A percentile compares a stretch with the other conserved stretches of the same genome.
Conservation (phyloP, 2,329 filamentous ascomycete species). For the Blastomyces gilchristii region DNA sequence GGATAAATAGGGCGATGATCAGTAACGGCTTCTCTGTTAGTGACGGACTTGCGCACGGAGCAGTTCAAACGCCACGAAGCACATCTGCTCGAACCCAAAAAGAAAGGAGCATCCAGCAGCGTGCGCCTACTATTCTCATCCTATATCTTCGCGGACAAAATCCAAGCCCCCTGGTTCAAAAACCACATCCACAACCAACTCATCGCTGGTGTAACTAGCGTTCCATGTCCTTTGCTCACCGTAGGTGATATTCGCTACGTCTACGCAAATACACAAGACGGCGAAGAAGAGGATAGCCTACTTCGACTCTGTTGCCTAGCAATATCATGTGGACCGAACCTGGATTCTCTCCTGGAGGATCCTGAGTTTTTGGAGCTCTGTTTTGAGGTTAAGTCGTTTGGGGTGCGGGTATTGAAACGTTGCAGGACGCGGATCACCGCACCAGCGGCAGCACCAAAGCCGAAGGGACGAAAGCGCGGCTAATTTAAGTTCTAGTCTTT, state of each 20-base stretch:
- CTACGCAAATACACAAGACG: background rate
- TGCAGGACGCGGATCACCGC: background rate
- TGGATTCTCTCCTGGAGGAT: conserved; percentile 1
- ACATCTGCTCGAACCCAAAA: background rate
- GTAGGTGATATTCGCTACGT: background rate
- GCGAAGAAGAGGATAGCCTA: background rate
- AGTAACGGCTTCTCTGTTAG: background rate
- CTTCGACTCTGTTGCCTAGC: background rate
- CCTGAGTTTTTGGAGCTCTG: conserved; percentile 2
- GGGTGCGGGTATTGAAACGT: background rate
- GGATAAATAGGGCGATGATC: background rate
- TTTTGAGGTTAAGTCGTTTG: conserved; percentile 3
- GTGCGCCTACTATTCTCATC: conserved; percentile 5
- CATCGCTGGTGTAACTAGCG: background rate
- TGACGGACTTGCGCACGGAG: background rate
- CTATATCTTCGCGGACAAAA: conserved; percentile 5
- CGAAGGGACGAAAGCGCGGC: background rate
- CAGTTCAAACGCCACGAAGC: background rate
- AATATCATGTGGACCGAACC: background rate
- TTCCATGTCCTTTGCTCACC: background rate
- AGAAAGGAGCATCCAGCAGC: background rate
- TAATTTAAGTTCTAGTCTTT: background rate
- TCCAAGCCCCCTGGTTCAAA: conserved; percentile 7
- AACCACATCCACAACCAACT: conserved; percentile 4
- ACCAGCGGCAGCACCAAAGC: background rate